Percentiles rank a stretch among this genome's conserved stretches.
Conservation (phyloP, 2,329 filamentous ascomycete species). For the Rutstroemia sp. region DNA sequence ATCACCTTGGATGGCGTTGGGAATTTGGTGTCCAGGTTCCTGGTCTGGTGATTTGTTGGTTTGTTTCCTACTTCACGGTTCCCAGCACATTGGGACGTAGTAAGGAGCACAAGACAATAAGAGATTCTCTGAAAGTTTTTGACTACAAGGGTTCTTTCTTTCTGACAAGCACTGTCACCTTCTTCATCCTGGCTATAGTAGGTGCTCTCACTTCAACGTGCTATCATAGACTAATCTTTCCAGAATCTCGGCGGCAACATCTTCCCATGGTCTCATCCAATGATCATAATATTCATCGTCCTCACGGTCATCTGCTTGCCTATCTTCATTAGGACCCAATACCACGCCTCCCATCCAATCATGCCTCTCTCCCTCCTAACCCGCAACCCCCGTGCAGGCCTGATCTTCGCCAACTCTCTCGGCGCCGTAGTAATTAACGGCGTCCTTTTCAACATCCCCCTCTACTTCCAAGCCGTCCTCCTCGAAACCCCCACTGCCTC, state of each 20-base stretch:
- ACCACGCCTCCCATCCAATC: conserved; percentile 44
- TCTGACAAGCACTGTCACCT: conserved; percentile 44
- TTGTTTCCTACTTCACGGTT: conserved; percentile 39
- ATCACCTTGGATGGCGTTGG: conserved; percentile 66
- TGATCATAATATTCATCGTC: conserved; percentile 45
- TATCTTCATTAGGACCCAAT: conserved; percentile 46
- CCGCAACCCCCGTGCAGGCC: conserved; percentile 44
- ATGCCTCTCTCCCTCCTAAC: conserved; percentile 51
- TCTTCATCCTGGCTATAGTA: conserved; percentile 51
- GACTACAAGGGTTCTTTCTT: conserved; percentile 48
- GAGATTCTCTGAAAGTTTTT: conserved; percentile 47
- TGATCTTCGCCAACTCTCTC: conserved; percentile 50
- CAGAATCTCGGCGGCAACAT: conserved; percentile 58
- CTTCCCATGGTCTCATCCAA: conserved; percentile 52
- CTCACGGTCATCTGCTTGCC: conserved; percentile 42
- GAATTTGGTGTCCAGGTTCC: conserved; percentile 59
- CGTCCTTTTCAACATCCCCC: conserved; percentile 55
- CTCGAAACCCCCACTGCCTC: conserved; percentile 62
- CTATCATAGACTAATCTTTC: conserved; percentile 1
- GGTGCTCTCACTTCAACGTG: conserved; percentile 17
- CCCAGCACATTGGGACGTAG: conserved; percentile 46
- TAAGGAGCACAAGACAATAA: conserved; percentile 36
- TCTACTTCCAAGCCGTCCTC: conserved; percentile 72
- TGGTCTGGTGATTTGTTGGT: conserved; percentile 39
- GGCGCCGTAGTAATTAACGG: conserved; percentile 46